Evolutionary conservation across 306 rosid species (phyloP), one percentile per base, ranked within the genome.

Genomic region (Rosa persica): DNA sequence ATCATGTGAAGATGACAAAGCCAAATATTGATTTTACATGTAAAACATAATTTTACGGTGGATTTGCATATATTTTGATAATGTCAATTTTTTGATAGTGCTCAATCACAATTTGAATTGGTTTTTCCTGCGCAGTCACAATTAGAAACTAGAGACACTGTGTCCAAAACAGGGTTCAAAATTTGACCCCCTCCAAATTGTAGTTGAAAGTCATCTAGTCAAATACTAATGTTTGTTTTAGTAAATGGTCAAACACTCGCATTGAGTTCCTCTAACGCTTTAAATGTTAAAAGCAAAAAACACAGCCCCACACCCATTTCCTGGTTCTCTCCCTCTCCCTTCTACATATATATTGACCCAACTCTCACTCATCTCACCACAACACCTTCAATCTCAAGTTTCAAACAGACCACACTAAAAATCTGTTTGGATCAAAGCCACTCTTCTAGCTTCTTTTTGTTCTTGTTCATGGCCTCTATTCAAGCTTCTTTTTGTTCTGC

Each of bases 391-490:
- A 25, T 17, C 66, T 52, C 20, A 51, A 78, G 9, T 30, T 20
- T 47, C 39, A 79, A 62, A 8, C 30, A 19, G 73, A 72, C 76
- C 3, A 51, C 52, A 4, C 55, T 65, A 65, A 17, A 65, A 16
- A 54, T 44, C 34, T 19, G 58, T 17, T 73, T 20, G 15, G n/a
- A 78, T 51, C 69, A 79, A 76, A 80, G 81, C 80, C 40, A 75
- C 75, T 52, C 67, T 75, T 70, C 80, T 34, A 75, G 40, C 75
- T 79, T 70, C 40, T 5, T 19, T n/a, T 46, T 70, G 17, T 44
- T 64, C 48, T 64, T 20, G 15, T 74, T 61, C 73, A 79, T 83
- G 83, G 81, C 83, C 39, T 49, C 75, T 52, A 70, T 79, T 75
- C 83, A 51, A 75, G 58, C 71, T 83, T 70, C 48, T 1, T 12